Conservation (phyloP, 495 filamentous ascomycete species). For the Sphaerosporella brunnea region DNA sequence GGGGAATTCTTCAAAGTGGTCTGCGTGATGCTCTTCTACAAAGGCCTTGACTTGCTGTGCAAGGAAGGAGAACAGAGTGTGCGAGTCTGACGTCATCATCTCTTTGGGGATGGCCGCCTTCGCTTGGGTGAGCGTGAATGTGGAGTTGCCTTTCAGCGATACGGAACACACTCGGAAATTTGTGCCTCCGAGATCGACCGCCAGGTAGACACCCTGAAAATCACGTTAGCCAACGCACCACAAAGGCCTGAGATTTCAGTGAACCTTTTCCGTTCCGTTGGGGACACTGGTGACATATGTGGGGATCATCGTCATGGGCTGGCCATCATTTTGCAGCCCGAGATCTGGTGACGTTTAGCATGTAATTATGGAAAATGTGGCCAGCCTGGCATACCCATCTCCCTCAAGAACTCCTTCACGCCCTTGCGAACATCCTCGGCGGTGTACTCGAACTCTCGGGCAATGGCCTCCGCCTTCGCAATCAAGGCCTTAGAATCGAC, state of each 20-base stretch:
- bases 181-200: conserved; percentile 89
- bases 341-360: conserved; percentile 39
- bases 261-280: conserved; percentile 88
- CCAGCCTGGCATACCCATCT: conserved; percentile 42
- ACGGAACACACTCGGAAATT: conserved; percentile 97
- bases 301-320: conserved; percentile 83
- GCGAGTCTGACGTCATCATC: conserved; percentile 73
- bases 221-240: background rate
- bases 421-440: conserved; percentile 59
- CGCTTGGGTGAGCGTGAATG: conserved; percentile 74
- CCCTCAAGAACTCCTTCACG: conserved; percentile 64
- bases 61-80: conserved; percentile 82
- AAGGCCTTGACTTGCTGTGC: conserved; percentile 82
- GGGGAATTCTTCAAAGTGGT: conserved; percentile 64
- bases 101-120: conserved; percentile 82
- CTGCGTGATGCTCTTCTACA: conserved; percentile 68
- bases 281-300: conserved; percentile 91
- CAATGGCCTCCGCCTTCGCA: conserved; percentile 59
- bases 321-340: conserved; percentile 47
- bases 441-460: conserved; percentile 70
- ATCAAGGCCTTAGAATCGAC: conserved; percentile 37
- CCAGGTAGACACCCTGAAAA: conserved; percentile 75
- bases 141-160: conserved; percentile 74
- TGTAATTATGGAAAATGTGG: background rate
- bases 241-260: background rate